A percentile compares a stretch with the other conserved stretches of the same genome.
Conservation (phyloP, 2,329 filamentous ascomycete species). For the Hymenotorrendiella dingleyae region DNA sequence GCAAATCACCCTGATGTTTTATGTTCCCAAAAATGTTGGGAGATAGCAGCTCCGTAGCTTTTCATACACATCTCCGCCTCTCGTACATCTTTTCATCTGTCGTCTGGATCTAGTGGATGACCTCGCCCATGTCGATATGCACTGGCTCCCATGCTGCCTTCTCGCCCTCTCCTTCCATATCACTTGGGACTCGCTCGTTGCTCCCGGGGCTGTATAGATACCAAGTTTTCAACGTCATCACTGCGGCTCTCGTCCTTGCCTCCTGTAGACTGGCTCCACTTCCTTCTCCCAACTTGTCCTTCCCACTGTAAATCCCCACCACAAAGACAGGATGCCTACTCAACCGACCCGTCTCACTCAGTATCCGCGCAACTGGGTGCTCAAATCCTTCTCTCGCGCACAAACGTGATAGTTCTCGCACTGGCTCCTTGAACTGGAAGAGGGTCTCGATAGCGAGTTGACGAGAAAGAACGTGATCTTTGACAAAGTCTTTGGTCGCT, state of each 20-base stretch:
- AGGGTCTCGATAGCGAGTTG: slow-evolving; percentile 69
- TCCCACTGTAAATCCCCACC: slow-evolving; percentile 87
- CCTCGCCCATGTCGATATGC: slow-evolving; percentile 51
- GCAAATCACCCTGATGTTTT: not conserved
- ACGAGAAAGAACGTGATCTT: slow-evolving; percentile 75
- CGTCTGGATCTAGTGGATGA: slow-evolving; percentile 32
- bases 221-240: slow-evolving; percentile 86
- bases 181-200: slow-evolving; percentile 41
- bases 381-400: slow-evolving; percentile 90
- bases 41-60: not conserved
- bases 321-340: slow-evolving; percentile 86
- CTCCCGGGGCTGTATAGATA: slow-evolving; percentile 79
- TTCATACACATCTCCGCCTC: not conserved
- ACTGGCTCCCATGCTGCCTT: slow-evolving; percentile 45
- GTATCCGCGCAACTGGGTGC: slow-evolving; percentile 74
- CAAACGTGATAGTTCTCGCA: slow-evolving; percentile 73
- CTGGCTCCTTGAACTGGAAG: slow-evolving; percentile 80
- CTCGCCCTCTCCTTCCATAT: slow-evolving; percentile 33
- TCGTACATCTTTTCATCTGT: not conserved
- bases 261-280: slow-evolving; percentile 70
- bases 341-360: slow-evolving; percentile 82
- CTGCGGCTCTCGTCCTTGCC: slow-evolving; percentile 72
- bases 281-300: slow-evolving; percentile 90
- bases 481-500: slow-evolving; percentile 75
- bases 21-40: not conserved